Evolutionary conservation across 169 alveolate genomes (phyloP).

Genomic region (Eimeria necatrix): DNA sequence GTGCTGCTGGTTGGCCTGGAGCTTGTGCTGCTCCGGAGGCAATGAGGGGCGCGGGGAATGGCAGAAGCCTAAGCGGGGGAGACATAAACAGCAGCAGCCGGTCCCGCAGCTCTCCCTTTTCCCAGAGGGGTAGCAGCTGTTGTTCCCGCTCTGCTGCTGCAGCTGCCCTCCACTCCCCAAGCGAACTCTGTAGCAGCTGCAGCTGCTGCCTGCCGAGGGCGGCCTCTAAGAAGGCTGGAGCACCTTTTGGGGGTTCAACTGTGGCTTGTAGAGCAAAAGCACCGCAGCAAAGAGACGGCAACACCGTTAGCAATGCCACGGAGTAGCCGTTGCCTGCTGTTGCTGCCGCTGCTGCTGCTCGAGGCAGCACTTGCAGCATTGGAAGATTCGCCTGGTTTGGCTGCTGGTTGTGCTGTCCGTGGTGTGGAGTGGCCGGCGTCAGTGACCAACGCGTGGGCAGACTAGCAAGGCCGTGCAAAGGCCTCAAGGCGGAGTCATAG

Average conservation of each 20-base stretch:
- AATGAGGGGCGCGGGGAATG: neutral
- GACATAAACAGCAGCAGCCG: conserved; percentile 18
- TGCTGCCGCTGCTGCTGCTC: neutral
- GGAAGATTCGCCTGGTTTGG: neutral
- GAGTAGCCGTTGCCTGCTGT: neutral
- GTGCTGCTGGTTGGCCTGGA: neutral
- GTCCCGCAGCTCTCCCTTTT: conserved; percentile 10
- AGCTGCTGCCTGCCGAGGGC: neutral
- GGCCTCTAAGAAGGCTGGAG: neutral
- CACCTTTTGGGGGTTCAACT: neutral
- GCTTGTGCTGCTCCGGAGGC: neutral
- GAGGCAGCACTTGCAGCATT: conserved; percentile 42
- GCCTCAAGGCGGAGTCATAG: neutral
- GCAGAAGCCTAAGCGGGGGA: conserved; percentile 52
- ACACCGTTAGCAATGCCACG: neutral
- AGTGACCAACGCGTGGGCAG: conserved; percentile 5
- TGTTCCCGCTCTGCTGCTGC: conserved; percentile 31
- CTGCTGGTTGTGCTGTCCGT: neutral
- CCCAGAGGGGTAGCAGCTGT: conserved; percentile 40
- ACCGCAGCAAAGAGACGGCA: conserved; percentile 39
- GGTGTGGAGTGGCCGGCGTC: neutral
- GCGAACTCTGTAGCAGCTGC: conserved; percentile 5
- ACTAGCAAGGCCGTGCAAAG: neutral
- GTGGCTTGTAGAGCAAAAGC: neutral
- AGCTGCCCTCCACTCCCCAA: conserved; percentile 17